Conservation (phyloP, 306 rosid species). For the Medicago lupulina region DNA sequence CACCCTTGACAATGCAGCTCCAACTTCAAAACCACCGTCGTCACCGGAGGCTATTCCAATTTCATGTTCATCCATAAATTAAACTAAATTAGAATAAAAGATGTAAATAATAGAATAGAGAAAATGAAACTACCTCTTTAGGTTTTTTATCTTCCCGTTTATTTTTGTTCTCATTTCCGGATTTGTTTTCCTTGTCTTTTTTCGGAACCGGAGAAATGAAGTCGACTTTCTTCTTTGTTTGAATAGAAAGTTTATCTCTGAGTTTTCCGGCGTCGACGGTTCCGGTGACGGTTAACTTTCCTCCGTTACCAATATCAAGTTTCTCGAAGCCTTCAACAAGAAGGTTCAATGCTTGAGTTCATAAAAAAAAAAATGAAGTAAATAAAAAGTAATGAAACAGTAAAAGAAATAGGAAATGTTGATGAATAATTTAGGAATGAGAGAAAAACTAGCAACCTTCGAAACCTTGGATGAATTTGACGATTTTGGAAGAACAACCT, state of each 20-base stretch:
- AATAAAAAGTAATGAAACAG: conserved; percentile 5
- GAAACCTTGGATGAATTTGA: conserved; percentile 41
- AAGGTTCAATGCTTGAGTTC: conserved; percentile 43
- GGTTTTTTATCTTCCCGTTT: conserved; percentile 45
- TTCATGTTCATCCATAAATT: neutral
- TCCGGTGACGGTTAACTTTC: conserved; percentile 64
- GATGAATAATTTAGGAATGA: neutral
- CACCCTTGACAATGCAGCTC: conserved; percentile 74
- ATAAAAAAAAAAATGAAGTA: neutral
- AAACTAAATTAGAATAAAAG: neutral
- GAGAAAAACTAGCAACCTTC: conserved; percentile 41
- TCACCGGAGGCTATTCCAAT: conserved; percentile 58
- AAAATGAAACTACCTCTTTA: conserved; percentile 58
- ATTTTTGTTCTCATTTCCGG: conserved; percentile 42
- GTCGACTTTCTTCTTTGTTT: conserved; percentile 69
- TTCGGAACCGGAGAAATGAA: conserved; percentile 58
- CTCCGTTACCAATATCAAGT: conserved; percentile 47
- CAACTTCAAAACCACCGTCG: conserved; percentile 70
- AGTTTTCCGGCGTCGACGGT: conserved; percentile 60
- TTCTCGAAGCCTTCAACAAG: conserved; percentile 61
- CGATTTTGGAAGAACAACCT: conserved; percentile 70
- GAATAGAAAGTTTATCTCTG: conserved; percentile 51
- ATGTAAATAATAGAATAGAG: neutral
- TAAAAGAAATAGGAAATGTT: neutral
- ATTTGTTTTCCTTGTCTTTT: conserved; percentile 50